A percentile compares a stretch with the other conserved stretches of the same genome.
Evolutionary conservation across 345 rosid species (phyloP).

Genomic region (Acer negundo): DNA sequence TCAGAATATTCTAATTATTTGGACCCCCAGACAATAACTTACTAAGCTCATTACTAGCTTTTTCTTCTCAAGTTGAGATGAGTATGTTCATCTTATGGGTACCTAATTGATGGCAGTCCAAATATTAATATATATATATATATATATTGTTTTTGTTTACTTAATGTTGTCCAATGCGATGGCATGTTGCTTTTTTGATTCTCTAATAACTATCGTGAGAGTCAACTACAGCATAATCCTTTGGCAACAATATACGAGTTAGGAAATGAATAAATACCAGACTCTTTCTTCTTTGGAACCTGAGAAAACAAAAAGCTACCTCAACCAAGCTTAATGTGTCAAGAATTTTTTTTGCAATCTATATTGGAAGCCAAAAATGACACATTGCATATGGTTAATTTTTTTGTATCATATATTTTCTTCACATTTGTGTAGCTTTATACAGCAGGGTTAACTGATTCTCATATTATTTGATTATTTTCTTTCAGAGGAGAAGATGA

Average conservation of each 20-base stretch:
- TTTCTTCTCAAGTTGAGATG: too few species aligned
- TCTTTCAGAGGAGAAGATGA: slow-evolving; percentile 82
- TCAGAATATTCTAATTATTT: too few species aligned
- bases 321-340: not conserved
- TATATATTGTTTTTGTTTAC: not conserved
- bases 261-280: not conserved
- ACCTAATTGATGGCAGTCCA: not conserved
- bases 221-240: not conserved
- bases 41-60: too few species aligned
- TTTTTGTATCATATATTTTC: not conserved
- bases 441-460: not conserved
- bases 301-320: not conserved
- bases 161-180: not conserved
- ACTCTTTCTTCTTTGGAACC: too few species aligned
- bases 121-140: not conserved
- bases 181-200: not conserved
- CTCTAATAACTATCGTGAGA: not conserved
- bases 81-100: too few species aligned
- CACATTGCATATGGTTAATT: not conserved
- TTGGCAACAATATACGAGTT: not conserved
- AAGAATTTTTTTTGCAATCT: not conserved
- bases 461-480: not conserved
- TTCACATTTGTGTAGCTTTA: not conserved
- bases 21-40: too few species aligned
- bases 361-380: not conserved